A percentile compares a stretch with the other conserved stretches of the same genome.
Conservation (phyloP, 345 rosid genomes). For the Odontarrhena argentea region DNA sequence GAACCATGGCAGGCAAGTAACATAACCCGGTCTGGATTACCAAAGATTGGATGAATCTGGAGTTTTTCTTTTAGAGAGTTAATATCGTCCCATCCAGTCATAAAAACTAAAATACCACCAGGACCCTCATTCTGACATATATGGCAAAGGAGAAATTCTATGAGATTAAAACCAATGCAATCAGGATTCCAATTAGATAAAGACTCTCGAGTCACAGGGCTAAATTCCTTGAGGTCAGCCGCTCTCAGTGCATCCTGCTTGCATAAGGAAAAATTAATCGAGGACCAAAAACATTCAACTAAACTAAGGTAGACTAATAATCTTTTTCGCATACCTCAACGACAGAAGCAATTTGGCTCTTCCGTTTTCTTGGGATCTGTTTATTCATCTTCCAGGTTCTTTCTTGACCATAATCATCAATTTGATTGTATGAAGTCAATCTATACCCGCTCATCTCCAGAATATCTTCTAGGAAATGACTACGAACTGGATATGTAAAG, state of each 20-base stretch:
- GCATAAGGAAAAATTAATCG: conserved; percentile 19
- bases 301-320: conserved; percentile 10
- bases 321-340: conserved; percentile 67
- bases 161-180: conserved; percentile 88
- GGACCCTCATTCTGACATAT: conserved; percentile 75
- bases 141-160: conserved; percentile 63
- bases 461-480: conserved; percentile 78
- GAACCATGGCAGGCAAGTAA: conserved; percentile 95
- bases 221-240: conserved; percentile 66
- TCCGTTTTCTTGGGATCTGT: conserved; percentile 81
- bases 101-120: conserved; percentile 85
- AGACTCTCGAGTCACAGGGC: conserved; percentile 66
- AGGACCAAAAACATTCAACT: conserved; percentile 27
- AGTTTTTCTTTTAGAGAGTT: conserved; percentile 84
- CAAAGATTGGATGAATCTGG: conserved; percentile 63
- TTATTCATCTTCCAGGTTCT: conserved; percentile 82
- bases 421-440: conserved; percentile 76
- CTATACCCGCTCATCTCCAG: conserved; percentile 74
- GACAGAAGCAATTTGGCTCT: conserved; percentile 78
- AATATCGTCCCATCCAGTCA: conserved; percentile 99
- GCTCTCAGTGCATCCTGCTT: conserved; percentile 74
- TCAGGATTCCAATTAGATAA: conserved; percentile 91
- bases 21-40: conserved; percentile 68
- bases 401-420: conserved; percentile 94
- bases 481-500: conserved; percentile 70